phyloP scores from a whole-genome alignment of 805 yeast species.

The Torulaspora gathmanii region DNA sequence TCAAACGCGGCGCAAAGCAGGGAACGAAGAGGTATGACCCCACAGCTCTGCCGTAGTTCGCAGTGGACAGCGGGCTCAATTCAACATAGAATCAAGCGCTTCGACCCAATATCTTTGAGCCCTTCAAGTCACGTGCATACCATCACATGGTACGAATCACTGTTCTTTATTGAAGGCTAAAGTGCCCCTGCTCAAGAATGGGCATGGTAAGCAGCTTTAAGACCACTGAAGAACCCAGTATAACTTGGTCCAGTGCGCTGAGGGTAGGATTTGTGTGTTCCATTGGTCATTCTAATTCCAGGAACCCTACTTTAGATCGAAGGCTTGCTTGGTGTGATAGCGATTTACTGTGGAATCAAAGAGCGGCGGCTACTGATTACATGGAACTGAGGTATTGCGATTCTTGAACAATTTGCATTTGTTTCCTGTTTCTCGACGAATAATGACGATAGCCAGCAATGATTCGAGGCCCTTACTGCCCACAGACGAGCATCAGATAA shows the following conservation, averaged over 20 bases:
- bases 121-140: too few relatives aligned
- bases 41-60: too few relatives aligned
- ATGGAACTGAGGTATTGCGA: neutral
- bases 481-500: conserved; percentile 26
- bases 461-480: conserved; percentile 31
- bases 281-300: neutral
- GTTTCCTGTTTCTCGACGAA: neutral
- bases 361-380: conserved; percentile 6
- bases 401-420: neutral
- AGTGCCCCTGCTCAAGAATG: neutral
- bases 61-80: too few relatives aligned
- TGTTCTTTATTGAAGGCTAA: neutral
- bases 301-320: neutral
- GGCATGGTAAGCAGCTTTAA: neutral
- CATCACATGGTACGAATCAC: too few relatives aligned
- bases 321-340: neutral
- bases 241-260: neutral
- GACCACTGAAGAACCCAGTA: neutral
- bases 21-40: too few relatives aligned
- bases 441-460: conserved; percentile 11
- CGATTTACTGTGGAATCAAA: neutral
- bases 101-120: too few relatives aligned
- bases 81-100: too few relatives aligned
- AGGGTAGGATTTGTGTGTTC: neutral
- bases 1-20: too few relatives aligned